Conservation (phyloP, 2,329 filamentous ascomycete genomes). For the Cercospora canescens region DNA sequence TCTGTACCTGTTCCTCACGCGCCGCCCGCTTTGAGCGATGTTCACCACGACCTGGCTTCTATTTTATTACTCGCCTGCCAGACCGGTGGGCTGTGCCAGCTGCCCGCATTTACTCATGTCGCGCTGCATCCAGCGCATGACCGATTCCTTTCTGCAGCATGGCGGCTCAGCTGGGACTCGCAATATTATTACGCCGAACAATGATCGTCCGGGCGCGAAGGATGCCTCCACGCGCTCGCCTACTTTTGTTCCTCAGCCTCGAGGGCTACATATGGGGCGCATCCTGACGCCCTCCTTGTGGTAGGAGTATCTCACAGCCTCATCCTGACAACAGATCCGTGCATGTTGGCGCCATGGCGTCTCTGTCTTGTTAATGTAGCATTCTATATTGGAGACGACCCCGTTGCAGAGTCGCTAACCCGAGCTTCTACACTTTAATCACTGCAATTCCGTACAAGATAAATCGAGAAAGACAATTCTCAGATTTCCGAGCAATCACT, state of each 20-base stretch:
- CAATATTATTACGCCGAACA: not conserved
- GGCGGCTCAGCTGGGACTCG: not conserved
- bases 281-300: constrained; percentile 2
- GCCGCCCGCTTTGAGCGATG: not conserved
- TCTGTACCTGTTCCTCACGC: not conserved
- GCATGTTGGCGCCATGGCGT: not conserved
- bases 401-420: not conserved
- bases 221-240: constrained; percentile 12
- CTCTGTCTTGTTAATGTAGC: not conserved
- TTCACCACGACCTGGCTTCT: not conserved
- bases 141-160: not conserved
- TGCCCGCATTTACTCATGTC: not conserved
- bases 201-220: constrained; percentile 5
- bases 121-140: not conserved
- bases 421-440: not conserved
- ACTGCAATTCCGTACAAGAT: not conserved
- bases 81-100: not conserved
- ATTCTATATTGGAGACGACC: not conserved
- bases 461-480: not conserved
- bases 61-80: not conserved
- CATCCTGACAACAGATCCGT: not conserved
- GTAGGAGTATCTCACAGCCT: constrained; percentile 4
- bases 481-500: not conserved
- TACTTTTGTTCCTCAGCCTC: not conserved
- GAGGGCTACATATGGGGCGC: constrained; percentile 8